These are phyloP conservation scores for Rhizopogon salebrosus DNA, from an alignment of 768 basidiomycete species.

Conservation along the genomic window DNA sequence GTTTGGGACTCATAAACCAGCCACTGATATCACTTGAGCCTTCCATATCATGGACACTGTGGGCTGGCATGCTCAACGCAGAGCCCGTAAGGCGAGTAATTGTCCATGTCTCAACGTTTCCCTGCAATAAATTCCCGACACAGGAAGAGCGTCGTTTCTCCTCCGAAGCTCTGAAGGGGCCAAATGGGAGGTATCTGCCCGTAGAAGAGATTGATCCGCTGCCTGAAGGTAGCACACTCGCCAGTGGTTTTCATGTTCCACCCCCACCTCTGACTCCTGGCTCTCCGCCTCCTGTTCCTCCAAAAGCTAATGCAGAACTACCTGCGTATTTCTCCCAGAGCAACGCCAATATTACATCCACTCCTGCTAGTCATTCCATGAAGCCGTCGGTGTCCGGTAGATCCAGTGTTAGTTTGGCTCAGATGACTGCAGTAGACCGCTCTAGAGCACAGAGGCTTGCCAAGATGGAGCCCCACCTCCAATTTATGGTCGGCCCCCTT, in stretches of 20 bases:
- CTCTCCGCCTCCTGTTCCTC: conserved; percentile 41
- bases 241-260: conserved; percentile 48
- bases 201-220: conserved; percentile 57
- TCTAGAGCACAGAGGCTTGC: conserved; percentile 52
- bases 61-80: conserved; percentile 70
- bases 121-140: background rate
- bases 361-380: background rate
- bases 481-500: conserved; percentile 89
- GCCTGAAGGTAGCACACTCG: conserved; percentile 45
- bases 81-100: conserved; percentile 48
- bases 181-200: conserved; percentile 48
- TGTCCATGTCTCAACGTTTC: background rate
- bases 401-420: conserved; percentile 32
- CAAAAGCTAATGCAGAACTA: conserved; percentile 31
- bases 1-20: too few relatives aligned
- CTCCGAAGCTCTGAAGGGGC: conserved; percentile 30
- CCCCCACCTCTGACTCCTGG: conserved; percentile 31
- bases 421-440: conserved; percentile 58
- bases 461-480: conserved; percentile 77
- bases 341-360: conserved; percentile 10
- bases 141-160: conserved; percentile 27
- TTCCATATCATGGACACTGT: conserved; percentile 56
- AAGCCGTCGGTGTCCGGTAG: conserved; percentile 16
- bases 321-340: conserved; percentile 14
- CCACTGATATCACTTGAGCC: background rate